Percentiles rank a stretch among this genome's conserved stretches.
Evolutionary conservation across 1,284 basidiomycete species (phyloP).

Genomic region (Omphalotus olearius): DNA sequence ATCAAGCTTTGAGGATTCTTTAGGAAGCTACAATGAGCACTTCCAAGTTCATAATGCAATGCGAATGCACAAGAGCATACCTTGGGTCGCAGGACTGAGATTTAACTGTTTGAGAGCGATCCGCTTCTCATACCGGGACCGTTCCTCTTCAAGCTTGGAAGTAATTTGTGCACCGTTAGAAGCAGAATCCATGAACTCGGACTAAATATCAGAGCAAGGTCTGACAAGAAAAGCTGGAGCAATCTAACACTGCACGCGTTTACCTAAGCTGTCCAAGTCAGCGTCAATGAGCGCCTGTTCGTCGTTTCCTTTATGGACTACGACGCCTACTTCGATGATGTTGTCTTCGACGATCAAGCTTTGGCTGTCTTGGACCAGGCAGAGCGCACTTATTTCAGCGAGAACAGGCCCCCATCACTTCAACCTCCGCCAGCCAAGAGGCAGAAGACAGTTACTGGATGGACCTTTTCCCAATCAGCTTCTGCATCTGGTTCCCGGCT

Average conservation of each 20-base stretch:
- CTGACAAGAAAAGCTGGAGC: slow-evolving; percentile 1
- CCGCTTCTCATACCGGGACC: slow-evolving; percentile 49
- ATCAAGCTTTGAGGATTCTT: slow-evolving; percentile 73
- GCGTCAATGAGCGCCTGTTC: slow-evolving; percentile 6
- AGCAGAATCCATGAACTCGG: slow-evolving; percentile 27
- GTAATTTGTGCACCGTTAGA: slow-evolving; percentile 19
- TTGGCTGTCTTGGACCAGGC: slow-evolving; percentile 57
- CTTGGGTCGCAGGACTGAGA: slow-evolving; percentile 38
- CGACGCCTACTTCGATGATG: slow-evolving; percentile 63
- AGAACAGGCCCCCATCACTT: slow-evolving; percentile 21
- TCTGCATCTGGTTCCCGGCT: not conserved
- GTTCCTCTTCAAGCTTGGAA: slow-evolving; percentile 58
- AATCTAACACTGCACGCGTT: no score
- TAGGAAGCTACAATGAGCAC: slow-evolving; percentile 11
- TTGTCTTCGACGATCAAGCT: slow-evolving; percentile 48
- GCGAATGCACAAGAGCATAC: slow-evolving; percentile 26
- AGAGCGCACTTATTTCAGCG: slow-evolving; percentile 46
- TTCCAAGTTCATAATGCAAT: slow-evolving; percentile 3
- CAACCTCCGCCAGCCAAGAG: slow-evolving; percentile 48
- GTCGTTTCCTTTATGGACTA: slow-evolving; percentile 30
- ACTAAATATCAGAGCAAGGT: not conserved
- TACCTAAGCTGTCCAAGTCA: slow-evolving; percentile 14
- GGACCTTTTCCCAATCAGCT: slow-evolving; percentile 10
- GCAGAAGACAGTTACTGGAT: slow-evolving; percentile 36
- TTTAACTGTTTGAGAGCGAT: slow-evolving; percentile 55